Evolutionary conservation across 1,284 basidiomycete genomes (phyloP).

Genomic region (Ceratobasidium sp.): DNA sequence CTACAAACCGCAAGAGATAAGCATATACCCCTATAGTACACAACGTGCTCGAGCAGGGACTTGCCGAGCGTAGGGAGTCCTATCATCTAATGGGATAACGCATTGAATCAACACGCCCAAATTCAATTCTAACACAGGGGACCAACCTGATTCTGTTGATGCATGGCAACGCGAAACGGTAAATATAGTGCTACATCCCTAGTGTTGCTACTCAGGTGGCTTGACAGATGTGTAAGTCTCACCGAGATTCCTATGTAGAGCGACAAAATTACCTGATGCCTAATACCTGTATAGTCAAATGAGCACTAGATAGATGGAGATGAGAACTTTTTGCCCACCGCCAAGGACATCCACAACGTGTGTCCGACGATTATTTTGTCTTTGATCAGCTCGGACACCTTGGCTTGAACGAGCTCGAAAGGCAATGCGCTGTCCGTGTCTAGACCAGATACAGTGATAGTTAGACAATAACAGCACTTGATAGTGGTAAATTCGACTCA

Average conservation of each 20-base stretch:
- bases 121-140: background rate
- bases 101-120: background rate
- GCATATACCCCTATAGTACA: background rate
- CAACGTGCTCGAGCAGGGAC: background rate
- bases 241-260: background rate
- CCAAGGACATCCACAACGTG: constrained; percentile 19
- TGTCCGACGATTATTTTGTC: constrained; percentile 24
- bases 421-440: background rate
- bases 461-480: background rate
- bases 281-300: constrained; percentile 28
- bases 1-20: background rate
- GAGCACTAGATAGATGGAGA: background rate
- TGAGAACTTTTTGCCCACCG: background rate
- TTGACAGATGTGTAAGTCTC: background rate
- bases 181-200: constrained; percentile 22
- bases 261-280: constrained; percentile 8
- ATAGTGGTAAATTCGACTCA: constrained; percentile 5
- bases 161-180: constrained; percentile 23
- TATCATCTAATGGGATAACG: background rate
- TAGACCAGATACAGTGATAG: background rate
- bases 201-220: constrained; percentile 6
- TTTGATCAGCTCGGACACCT: background rate
- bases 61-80: constrained; percentile 15
- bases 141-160: constrained; percentile 14
- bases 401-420: constrained; percentile 20